phyloP scores from a whole-genome alignment of 2,329 filamentous ascomycete species.

The Aspergillus sclerotialis region DNA sequence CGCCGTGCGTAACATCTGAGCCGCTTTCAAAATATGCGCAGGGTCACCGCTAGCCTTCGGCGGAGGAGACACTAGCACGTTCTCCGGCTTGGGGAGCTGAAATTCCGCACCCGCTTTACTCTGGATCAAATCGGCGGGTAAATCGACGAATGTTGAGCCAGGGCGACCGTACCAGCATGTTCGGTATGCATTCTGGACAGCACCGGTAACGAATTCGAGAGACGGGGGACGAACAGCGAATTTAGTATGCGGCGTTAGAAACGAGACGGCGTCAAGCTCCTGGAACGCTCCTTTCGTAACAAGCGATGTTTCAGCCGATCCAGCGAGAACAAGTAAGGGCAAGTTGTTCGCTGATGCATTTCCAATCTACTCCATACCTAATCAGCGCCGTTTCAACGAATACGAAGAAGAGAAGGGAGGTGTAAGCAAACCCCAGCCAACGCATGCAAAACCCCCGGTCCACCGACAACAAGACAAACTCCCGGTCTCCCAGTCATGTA shows the following conservation, averaged over 20 bases:
- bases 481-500: constrained; percentile 51
- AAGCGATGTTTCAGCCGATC: constrained; percentile 46
- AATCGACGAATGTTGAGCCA: constrained; percentile 48
- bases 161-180: constrained; percentile 49
- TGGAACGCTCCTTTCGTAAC: constrained; percentile 51
- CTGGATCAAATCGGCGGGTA: constrained; percentile 52
- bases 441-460: constrained; percentile 52
- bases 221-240: constrained; percentile 41
- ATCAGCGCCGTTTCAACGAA: constrained; percentile 5
- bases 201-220: constrained; percentile 40
- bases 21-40: constrained; percentile 35
- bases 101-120: constrained; percentile 18
- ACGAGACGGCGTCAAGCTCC: constrained; percentile 49
- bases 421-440: constrained; percentile 45
- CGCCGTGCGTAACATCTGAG: constrained; percentile 40
- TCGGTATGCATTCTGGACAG: constrained; percentile 46
- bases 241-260: constrained; percentile 49
- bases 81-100: constrained; percentile 19
- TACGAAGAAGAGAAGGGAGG: neutral
- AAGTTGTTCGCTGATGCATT: constrained; percentile 50
- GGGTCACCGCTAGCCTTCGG: constrained; percentile 42
- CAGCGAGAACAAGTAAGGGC: constrained; percentile 49
- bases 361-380: constrained; percentile 28
- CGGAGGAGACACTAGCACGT: constrained; percentile 25
- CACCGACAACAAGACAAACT: constrained; percentile 53